phyloP scores from a whole-genome alignment of 441 rosid genomes.

The Lagerstroemia fauriei region DNA sequence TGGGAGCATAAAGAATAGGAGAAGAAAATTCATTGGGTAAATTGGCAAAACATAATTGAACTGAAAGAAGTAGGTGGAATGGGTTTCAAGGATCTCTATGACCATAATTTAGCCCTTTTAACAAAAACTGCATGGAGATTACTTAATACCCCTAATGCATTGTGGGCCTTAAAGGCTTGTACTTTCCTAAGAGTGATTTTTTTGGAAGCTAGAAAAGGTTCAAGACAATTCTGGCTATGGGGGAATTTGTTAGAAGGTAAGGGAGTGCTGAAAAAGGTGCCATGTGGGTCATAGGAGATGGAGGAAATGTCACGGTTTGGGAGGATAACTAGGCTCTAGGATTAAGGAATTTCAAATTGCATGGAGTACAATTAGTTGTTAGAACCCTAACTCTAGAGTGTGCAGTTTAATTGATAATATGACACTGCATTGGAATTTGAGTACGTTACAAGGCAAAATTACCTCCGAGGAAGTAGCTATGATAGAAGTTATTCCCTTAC shows the following conservation, averaged over 20 bases:
- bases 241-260: background rate
- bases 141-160: background rate
- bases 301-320: too few species aligned
- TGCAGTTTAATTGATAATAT: too few species aligned
- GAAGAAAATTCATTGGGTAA: background rate
- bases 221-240: background rate
- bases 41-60: background rate
- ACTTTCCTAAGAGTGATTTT: background rate
- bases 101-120: too few species aligned
- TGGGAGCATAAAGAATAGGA: background rate
- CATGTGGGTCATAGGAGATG: too few species aligned
- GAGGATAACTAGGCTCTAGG: too few species aligned
- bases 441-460: too few species aligned
- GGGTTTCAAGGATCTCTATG: conserved; percentile 5
- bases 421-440: too few species aligned
- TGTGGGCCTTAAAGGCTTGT: background rate
- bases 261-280: background rate
- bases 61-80: background rate
- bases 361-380: too few species aligned
- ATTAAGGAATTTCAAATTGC: too few species aligned
- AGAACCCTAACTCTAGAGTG: too few species aligned
- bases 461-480: too few species aligned
- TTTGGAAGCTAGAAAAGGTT: background rate
- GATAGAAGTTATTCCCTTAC: too few species aligned
- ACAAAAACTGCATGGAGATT: background rate